These are phyloP conservation scores for Shiraia sp. DNA, from an alignment of 2,329 filamentous ascomycete genomes.

Conservation along the genomic window DNA sequence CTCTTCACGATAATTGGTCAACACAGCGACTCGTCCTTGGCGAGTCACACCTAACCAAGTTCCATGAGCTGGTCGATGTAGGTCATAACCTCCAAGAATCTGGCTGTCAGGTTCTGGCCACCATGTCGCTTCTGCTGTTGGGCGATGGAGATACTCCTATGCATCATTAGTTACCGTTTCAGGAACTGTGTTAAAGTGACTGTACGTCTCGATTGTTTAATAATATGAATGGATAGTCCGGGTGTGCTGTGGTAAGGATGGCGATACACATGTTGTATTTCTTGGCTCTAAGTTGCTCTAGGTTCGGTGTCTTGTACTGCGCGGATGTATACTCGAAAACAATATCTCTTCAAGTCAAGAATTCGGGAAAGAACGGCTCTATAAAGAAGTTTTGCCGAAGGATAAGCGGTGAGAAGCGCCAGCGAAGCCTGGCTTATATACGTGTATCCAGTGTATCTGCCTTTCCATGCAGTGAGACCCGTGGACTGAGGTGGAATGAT, in stretches of 20 bases:
- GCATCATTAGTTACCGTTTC: slow-evolving; percentile 7
- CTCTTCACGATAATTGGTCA: slow-evolving; percentile 67
- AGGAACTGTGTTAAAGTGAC: neutral
- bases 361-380: slow-evolving; percentile 16
- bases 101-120: slow-evolving; percentile 60
- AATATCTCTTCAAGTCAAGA: neutral
- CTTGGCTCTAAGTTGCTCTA: neutral
- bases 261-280: slow-evolving; percentile 51
- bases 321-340: neutral
- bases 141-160: slow-evolving; percentile 65
- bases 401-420: slow-evolving; percentile 29
- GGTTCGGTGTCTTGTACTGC: neutral
- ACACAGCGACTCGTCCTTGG: slow-evolving; percentile 63
- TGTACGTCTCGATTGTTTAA: slow-evolving; percentile 55
- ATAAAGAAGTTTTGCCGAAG: slow-evolving; percentile 6
- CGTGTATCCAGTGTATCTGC: slow-evolving; percentile 28
- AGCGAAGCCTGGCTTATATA: slow-evolving; percentile 28
- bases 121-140: slow-evolving; percentile 62
- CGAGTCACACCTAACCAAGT: slow-evolving; percentile 68
- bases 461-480: slow-evolving; percentile 12
- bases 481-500: slow-evolving; percentile 38
- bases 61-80: slow-evolving; percentile 62
- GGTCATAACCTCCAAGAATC: slow-evolving; percentile 64
- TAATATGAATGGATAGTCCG: slow-evolving; percentile 55
- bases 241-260: slow-evolving; percentile 53